Evolutionary conservation across 768 basidiomycete genomes (phyloP).

Genomic region (Xerocomellus amylosporus): DNA sequence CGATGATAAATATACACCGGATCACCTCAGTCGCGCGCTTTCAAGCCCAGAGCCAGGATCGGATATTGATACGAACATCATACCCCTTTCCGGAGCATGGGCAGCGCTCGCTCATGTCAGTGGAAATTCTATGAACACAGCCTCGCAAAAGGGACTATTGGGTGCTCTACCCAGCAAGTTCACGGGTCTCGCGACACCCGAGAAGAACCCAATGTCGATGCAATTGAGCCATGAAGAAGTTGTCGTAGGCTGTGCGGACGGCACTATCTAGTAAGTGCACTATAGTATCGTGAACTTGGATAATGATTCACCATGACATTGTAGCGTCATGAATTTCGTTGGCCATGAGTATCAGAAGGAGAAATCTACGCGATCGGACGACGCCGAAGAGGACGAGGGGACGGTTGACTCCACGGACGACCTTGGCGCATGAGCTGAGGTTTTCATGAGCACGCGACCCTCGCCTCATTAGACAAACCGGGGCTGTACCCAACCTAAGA

Average conservation of each 20-base stretch:
- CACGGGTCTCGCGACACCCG: conserved; percentile 76
- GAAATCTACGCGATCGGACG: conserved; percentile 3
- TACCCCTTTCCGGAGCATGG: conserved; percentile 76
- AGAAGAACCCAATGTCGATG: conserved; percentile 95
- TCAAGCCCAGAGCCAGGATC: conserved; percentile 39
- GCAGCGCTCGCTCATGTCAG: conserved; percentile 52
- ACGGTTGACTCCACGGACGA: conserved; percentile 15
- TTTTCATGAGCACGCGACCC: background rate
- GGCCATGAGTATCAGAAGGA: conserved; percentile 52
- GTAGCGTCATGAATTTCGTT: conserved; percentile 60
- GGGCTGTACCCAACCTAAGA: background rate
- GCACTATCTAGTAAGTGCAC: conserved; percentile 78
- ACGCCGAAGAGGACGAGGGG: conserved; percentile 11
- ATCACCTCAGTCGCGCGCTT: conserved; percentile 10
- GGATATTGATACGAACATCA: conserved; percentile 63
- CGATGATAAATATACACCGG: conserved; percentile 3
- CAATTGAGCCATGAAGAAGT: conserved; percentile 89
- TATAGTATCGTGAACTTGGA: background rate
- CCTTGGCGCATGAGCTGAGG: conserved; percentile 5
- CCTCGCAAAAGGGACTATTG: conserved; percentile 51
- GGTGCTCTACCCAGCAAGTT: conserved; percentile 69
- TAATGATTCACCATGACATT: conserved; percentile 12
- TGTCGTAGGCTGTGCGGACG: conserved; percentile 88
- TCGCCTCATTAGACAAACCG: background rate
- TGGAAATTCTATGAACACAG: conserved; percentile 30